Evolutionary conservation across 768 basidiomycete species (phyloP), one percentile per base, ranked within the genome.

Genomic region (Leccinum imitatum): DNA sequence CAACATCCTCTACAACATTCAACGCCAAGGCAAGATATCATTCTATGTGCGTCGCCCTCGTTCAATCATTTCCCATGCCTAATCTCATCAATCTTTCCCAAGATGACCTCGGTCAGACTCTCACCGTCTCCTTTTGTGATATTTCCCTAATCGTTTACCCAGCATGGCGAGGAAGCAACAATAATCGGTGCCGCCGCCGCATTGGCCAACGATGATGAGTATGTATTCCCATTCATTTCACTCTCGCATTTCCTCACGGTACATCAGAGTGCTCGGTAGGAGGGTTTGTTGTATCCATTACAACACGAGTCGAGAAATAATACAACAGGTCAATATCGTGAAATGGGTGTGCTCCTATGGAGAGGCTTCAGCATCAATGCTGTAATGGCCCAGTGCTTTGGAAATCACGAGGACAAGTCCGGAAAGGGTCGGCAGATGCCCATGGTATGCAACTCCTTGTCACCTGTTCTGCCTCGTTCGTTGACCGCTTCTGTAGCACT

Each of bases 341-440:
- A 93, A 79, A 86, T 93, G 79, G 95, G 93, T 47, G 94, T 95
- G 6, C 80, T 97, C 8, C 77, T 96, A 1, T 95, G 92, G 88
- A 84, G 95, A 44, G 91, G 87, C 21, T 96, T 91, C 70, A 78
- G 83, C 17, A 71, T 95, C 19, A 85, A 93, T 66, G 76, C 82
- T n/a, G 77, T 90, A 59, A 95, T 98, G 92, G 87, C 86, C 0
- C 95, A 97, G 72, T 95, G 92, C 72, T 93, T 97, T 67, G 91
- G 93, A 33, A 95, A 91, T 64, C 76, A 85, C 65, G 84, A 91
- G 61, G 95, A 98, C 71, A 80, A 73, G 11, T 83, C 86, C 11
- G 86, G 89, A 8, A 95, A 94, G 69, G 94, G 95, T 17, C 82
- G 91, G 37, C 93, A 95, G 70, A 96, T 97, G 94, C 94, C 94